Evolutionary conservation across 495 filamentous ascomycete genomes (phyloP), one percentile per base, ranked within the genome.

Genomic region (Oidiodendron maius): DNA sequence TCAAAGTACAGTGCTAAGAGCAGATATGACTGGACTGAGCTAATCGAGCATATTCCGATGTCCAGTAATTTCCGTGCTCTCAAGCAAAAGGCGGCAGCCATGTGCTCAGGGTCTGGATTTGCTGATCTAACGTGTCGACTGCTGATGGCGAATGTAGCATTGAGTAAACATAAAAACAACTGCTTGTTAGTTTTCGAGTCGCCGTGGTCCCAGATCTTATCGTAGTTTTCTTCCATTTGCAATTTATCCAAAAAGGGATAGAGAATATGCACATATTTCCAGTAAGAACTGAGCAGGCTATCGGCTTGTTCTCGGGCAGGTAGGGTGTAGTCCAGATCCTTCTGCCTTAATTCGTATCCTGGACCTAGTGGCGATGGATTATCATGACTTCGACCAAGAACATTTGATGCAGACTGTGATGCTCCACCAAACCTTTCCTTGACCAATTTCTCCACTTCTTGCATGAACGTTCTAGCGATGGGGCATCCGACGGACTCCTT

Each of bases 1-100:
- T 71, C 67, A 3, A 70, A 50, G 45, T 71, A 71, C 36, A 67
- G 66, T 15, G 64, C 67, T 63, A 70, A 65, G 2, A 71, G 53
- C 4, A 71, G 55, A 1, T 69, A 46, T 15, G 63, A 66, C 51
- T 71, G 68, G 21, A 70, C 64, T 34, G 65, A 35, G 12, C 49
- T 58, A 11, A 61, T 59, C 2, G 68, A 71, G 11, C 66, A 65
- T 0, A 69, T 54, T 30, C 62, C 68, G 39, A 70, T 64, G 20
- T 71, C 64, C 10, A 71, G 53, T 13, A 67, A 55, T 8, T 63
- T 65, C 23, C 65, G 68, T 0, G 68, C 64, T 3, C 68, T 63
- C 1, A 61, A 59, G 47, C 67, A 71, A 40, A 69, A 71, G 1
- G 59, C 59, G 50, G 61, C 58, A 2, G 67, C 64, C 2, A 61